phyloP scores from a whole-genome alignment of 371 early-diverging fungal genomes.

The Mycotypha africana region DNA sequence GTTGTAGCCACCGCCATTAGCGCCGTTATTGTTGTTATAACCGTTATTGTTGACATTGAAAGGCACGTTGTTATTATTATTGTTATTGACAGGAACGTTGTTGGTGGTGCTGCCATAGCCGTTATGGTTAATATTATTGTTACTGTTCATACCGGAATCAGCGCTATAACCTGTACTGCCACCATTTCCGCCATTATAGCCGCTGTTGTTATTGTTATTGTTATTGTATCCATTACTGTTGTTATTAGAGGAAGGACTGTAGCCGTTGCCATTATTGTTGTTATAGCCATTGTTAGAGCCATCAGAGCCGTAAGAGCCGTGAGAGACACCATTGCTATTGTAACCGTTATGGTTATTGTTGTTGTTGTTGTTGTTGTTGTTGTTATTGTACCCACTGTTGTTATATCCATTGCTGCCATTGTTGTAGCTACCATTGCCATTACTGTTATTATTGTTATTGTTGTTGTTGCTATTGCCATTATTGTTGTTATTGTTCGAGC shows the following conservation, averaged over 20 bases:
- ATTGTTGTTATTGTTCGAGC: conserved; percentile 4
- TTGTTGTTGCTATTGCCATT: conserved; percentile 3
- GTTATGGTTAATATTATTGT: not conserved
- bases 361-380: conserved; percentile 4
- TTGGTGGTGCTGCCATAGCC: no score
- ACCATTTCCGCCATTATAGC: not conserved
- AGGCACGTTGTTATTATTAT: not conserved
- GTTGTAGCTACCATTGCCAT: conserved; percentile 2
- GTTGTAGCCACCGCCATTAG: conserved; percentile 1
- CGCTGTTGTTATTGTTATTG: not conserved
- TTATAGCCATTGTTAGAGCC: not conserved
- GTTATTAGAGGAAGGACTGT: not conserved
- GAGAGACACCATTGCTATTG: conserved; percentile 1
- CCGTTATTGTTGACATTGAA: not conserved
- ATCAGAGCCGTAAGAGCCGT: not conserved
- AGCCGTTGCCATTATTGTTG: conserved; percentile 1
- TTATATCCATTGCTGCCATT: conserved; percentile 5
- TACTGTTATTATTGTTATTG: conserved; percentile 5
- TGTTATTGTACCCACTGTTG: conserved; percentile 1
- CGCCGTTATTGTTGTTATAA: not conserved
- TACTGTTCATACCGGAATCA: not conserved
- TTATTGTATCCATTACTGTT: not conserved
- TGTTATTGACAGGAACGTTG: not conserved
- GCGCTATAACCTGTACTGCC: conserved; percentile 1
- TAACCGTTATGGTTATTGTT: no score